Percentiles rank a stretch among this genome's conserved stretches.
phyloP scores from a whole-genome alignment of 306 rosid species.

The Abrus pulchellus region DNA sequence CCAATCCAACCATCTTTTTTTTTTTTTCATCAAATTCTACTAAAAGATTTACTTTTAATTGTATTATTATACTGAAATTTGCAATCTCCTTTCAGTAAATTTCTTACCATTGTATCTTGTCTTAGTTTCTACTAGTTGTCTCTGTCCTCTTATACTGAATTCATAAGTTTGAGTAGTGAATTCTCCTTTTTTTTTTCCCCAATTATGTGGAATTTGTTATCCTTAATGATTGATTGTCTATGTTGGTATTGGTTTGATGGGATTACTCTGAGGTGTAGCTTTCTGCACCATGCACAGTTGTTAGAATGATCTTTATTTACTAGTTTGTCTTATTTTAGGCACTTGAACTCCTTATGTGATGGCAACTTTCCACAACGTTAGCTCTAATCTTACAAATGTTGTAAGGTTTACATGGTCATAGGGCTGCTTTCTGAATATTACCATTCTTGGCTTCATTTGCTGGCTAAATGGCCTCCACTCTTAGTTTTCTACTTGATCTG shows the following conservation, averaged over 20 bases:
- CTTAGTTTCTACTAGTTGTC: conserved; percentile 25
- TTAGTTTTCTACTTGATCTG: conserved; percentile 4
- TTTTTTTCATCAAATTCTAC: conserved; percentile 38
- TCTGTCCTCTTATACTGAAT: conserved; percentile 3
- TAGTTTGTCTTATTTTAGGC: conserved; percentile 12
- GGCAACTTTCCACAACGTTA: conserved; percentile 24
- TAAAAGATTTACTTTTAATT: conserved; percentile 17
- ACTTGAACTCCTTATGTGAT: conserved; percentile 8
- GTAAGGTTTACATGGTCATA: conserved; percentile 40
- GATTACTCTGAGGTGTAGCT: conserved; percentile 22
- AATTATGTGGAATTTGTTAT: conserved; percentile 6
- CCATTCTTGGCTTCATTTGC: conserved; percentile 37
- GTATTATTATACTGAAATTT: not conserved
- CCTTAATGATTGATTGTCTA: conserved; percentile 12
- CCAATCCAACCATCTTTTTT: conserved; percentile 5
- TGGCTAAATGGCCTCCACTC: conserved; percentile 35
- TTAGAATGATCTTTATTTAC: conserved; percentile 7
- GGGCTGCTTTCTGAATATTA: conserved; percentile 37
- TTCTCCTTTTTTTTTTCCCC: not conserved
- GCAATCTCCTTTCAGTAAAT: conserved; percentile 3
- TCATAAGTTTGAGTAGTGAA: not conserved
- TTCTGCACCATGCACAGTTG: not conserved
- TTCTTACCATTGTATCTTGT: conserved; percentile 4
- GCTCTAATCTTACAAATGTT: conserved; percentile 24
- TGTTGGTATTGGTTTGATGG: conserved; percentile 31